A percentile compares a stretch with the other conserved stretches of the same genome.
Conservation (phyloP, 2,329 filamentous ascomycete genomes). For the Penicillium sp. region DNA sequence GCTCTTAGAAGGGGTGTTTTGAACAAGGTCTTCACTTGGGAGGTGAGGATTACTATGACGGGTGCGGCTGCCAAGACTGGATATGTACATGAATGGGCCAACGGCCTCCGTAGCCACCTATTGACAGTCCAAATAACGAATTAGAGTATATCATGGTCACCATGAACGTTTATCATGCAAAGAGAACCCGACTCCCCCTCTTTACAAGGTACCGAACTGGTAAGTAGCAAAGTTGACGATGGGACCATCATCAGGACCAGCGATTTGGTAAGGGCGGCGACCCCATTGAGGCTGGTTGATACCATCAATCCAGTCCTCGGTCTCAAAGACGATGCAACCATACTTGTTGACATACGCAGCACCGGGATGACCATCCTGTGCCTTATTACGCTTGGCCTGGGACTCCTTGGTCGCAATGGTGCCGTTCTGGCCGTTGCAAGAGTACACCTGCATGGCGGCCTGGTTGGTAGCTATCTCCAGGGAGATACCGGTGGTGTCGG, state of each 20-base stretch:
- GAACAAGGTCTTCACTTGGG: neutral
- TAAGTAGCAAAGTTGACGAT: conserved; percentile 51
- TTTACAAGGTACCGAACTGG: conserved; percentile 47
- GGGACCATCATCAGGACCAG: conserved; percentile 44
- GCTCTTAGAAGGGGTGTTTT: neutral
- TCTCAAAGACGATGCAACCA: conserved; percentile 87
- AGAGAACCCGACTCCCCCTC: neutral
- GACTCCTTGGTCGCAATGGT: conserved; percentile 50
- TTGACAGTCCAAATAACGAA: conserved; percentile 6
- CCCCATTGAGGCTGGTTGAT: conserved; percentile 93
- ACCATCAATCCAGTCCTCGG: conserved; percentile 89
- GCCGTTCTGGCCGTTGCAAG: conserved; percentile 77
- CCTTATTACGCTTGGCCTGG: conserved; percentile 57
- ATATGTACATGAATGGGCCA: conserved; percentile 18
- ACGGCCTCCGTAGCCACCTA: conserved; percentile 4
- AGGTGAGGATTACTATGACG: conserved; percentile 10
- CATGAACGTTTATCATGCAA: neutral
- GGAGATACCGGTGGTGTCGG: conserved; percentile 76
- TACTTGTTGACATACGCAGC: conserved; percentile 62
- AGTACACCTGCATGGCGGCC: conserved; percentile 85
- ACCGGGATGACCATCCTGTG: conserved; percentile 52
- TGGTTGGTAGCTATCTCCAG: conserved; percentile 83
- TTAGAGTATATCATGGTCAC: conserved; percentile 11
- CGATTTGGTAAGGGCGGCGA: conserved; percentile 54
- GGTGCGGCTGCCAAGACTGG: neutral